Base-by-base conservation (phyloP, 176 grass and related monocot species). In the Aechmea fasciata region DNA sequence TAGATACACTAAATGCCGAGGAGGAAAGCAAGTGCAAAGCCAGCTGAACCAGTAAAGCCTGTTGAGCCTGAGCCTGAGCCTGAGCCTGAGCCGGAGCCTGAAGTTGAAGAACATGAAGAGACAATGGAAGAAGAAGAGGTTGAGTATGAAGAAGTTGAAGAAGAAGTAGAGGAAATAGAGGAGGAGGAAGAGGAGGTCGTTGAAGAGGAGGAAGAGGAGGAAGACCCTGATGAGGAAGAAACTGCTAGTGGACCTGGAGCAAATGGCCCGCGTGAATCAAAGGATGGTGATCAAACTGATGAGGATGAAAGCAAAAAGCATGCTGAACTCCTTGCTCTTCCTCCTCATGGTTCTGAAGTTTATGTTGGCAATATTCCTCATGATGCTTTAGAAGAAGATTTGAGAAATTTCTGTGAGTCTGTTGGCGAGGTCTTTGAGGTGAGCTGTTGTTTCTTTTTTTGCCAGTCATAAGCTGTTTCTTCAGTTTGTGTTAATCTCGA, bases 301-400 rank as follows among this genome's bases (percentile, higher is more conserved):
- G 23, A n/a, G 57, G 22, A 24, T 29, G 1, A 14, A 47, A 18
- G 73, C 8, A 49, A 51, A 19, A 57, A 9, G 5, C 2, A 11
- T 9, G 51, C 55, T 20, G 68, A 22, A 20, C n/a, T 73, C 59
- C 24, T 62, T 48, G 28, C 59, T 52, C 54, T 78, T 49, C 17
- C 93, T 75, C 93, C 93, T 71, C 93, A 97, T 80, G 93, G 93
- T 29, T 92, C 86, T 47, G 89, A 97, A 78, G 77, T 97, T 68
- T 90, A 90, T 69, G 47, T 97, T 75, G 93, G 86, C 5, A 79
- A 84, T 47, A 79, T 97, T 20, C 71, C 93, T 79, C 75, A 51
- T 52, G 26, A 75, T 83, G 73, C 64, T 75, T 89, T 79, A 28
- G 80, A 85, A 81, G 83, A 97, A 74, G 86, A 97, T 51, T 67